Percentiles rank a stretch among this genome's conserved stretches.
Conservation (phyloP, 345 rosid genomes). For the Cardamine occulta region DNA sequence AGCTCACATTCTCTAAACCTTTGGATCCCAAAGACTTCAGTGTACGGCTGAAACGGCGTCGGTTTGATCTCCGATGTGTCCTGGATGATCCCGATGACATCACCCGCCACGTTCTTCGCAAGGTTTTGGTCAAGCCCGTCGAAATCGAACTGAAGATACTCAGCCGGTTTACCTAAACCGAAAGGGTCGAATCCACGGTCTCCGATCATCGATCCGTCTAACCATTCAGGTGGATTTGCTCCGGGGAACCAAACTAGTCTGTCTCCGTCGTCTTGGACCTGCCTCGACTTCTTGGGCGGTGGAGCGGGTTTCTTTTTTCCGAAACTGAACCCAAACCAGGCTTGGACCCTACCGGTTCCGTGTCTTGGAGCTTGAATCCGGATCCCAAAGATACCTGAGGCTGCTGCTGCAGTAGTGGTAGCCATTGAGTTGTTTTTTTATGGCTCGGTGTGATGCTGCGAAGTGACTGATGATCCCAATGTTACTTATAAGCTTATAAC, state of each 20-base stretch:
- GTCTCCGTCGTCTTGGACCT: conserved; percentile 42
- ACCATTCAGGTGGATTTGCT: conserved; percentile 72
- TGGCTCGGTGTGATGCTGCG: conserved; percentile 1
- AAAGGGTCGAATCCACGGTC: conserved; percentile 93
- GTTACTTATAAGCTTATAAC: conserved; percentile 19
- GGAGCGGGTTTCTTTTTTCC: conserved; percentile 52
- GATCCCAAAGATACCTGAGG: conserved; percentile 62
- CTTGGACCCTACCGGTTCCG: conserved; percentile 52
- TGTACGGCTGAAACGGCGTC: conserved; percentile 89
- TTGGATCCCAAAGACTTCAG: conserved; percentile 80
- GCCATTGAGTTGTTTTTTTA: conserved; percentile 7
- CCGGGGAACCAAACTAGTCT: conserved; percentile 81
- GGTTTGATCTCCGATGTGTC: conserved; percentile 61
- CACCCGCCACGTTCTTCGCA: conserved; percentile 82
- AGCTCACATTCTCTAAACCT: conserved; percentile 94
- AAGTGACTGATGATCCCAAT: conserved; percentile 29
- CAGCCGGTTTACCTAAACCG: conserved; percentile 81
- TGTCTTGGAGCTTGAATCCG: conserved; percentile 44
- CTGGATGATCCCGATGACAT: conserved; percentile 55
- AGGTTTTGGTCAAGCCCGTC: conserved; percentile 90
- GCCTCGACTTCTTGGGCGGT: conserved; percentile 45
- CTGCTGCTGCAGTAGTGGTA: conserved; percentile 52
- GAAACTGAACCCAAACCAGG: conserved; percentile 58
- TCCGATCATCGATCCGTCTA: conserved; percentile 80
- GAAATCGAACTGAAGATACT: conserved; percentile 80